Conservation (phyloP, 2,329 filamentous ascomycete genomes). For the Ceratocystis albifundus region DNA sequence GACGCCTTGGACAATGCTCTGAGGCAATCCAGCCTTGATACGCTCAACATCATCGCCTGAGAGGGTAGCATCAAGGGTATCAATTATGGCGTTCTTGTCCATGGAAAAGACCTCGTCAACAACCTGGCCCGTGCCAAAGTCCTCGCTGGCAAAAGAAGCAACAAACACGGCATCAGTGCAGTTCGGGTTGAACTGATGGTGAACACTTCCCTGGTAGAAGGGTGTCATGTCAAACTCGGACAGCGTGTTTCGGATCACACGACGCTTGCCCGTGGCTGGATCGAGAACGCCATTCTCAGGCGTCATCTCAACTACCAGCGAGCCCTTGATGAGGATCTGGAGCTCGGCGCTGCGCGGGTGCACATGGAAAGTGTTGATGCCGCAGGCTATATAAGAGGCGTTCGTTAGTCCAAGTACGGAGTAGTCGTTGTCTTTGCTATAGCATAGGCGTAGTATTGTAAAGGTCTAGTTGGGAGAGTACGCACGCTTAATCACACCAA, state of each 20-base stretch:
- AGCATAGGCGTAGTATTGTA: neutral
- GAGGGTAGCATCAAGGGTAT: constrained; percentile 37
- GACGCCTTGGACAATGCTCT: constrained; percentile 41
- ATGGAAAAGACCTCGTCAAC: constrained; percentile 42
- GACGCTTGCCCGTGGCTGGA: constrained; percentile 29
- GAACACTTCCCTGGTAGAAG: constrained; percentile 44
- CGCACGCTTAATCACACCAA: constrained; percentile 39
- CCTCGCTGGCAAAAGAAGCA: constrained; percentile 39
- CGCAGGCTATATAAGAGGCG: constrained; percentile 33
- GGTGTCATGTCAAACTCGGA: constrained; percentile 39
- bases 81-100: constrained; percentile 36
- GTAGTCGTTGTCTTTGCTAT: too few relatives aligned
- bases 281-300: constrained; percentile 41
- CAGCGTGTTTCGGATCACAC: constrained; percentile 36
- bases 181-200: constrained; percentile 46
- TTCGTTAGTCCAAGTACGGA: constrained; percentile 14
- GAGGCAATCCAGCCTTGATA: constrained; percentile 33
- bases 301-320: constrained; percentile 41
- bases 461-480: constrained; percentile 20
- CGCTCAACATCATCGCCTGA: constrained; percentile 37
- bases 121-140: constrained; percentile 42
- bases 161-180: constrained; percentile 42
- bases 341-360: constrained; percentile 45
- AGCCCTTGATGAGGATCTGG: constrained; percentile 40
- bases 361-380: constrained; percentile 46